A percentile compares a stretch with the other conserved stretches of the same genome.
Evolutionary conservation across 257 asterid species (phyloP).

Genomic region (Nicotiana benthamiana): DNA sequence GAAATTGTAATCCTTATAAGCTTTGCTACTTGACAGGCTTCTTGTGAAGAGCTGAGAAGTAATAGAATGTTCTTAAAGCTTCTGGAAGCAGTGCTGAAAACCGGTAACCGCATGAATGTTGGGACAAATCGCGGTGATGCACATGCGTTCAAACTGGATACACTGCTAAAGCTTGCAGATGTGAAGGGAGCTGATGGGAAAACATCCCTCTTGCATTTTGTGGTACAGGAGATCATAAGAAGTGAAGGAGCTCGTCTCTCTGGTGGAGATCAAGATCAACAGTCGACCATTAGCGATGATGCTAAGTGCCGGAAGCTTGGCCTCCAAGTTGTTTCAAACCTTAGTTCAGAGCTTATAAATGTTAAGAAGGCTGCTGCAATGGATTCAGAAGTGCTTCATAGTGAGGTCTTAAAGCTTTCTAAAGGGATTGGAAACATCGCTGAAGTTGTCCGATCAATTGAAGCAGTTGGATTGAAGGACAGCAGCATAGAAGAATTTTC

Average conservation of each 20-base stretch:
- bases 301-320: constrained; percentile 70
- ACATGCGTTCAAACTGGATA: constrained; percentile 93
- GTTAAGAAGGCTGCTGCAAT: constrained; percentile 91
- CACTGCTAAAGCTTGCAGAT: constrained; percentile 87
- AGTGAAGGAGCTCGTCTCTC: constrained; percentile 79
- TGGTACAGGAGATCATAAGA: constrained; percentile 81
- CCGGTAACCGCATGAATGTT: constrained; percentile 95
- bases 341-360: constrained; percentile 58
- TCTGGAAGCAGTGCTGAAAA: constrained; percentile 91
- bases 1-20: neutral
- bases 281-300: constrained; percentile 37
- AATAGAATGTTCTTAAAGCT: constrained; percentile 90
- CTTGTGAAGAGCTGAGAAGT: constrained; percentile 81
- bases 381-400: constrained; percentile 82
- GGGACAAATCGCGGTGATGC: constrained; percentile 98
- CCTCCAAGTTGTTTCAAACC: constrained; percentile 72
- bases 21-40: constrained; percentile 46
- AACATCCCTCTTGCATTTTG: constrained; percentile 92
- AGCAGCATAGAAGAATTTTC: constrained; percentile 34
- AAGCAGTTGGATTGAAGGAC: constrained; percentile 20
- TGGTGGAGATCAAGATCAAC: constrained; percentile 29
- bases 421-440: constrained; percentile 49
- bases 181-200: constrained; percentile 94
- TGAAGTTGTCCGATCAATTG: constrained; percentile 36
- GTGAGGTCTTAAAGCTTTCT: constrained; percentile 69